Conservation (phyloP, 345 rosid species). For the Populus ilicifolia region DNA sequence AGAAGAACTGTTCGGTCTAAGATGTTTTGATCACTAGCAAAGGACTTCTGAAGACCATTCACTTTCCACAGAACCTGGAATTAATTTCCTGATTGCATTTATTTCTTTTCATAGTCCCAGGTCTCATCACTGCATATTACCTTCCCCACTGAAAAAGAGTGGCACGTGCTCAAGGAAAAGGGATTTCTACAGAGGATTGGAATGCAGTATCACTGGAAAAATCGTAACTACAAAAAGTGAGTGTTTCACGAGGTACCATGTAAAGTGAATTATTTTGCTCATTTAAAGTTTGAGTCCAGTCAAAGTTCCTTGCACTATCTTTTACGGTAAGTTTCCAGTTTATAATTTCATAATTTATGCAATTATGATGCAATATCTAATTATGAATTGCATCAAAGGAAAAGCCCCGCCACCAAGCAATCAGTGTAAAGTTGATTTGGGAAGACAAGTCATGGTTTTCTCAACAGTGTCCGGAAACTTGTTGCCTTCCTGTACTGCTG, state of each 20-base stretch:
- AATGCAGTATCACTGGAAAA: constrained; percentile 96
- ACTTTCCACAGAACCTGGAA: neutral
- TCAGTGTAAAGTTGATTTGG: no score
- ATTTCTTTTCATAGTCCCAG: constrained; percentile 46
- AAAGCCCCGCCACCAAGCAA: no score
- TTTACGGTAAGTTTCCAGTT: no score
- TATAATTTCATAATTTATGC: no score
- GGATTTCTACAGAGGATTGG: constrained; percentile 86
- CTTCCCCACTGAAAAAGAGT: constrained; percentile 75
- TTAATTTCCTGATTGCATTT: neutral
- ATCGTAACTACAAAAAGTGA: constrained; percentile 73
- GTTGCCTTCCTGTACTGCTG: no score
- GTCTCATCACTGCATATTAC: constrained; percentile 86
- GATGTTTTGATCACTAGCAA: neutral
- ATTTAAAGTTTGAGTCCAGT: neutral
- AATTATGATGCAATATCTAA: no score
- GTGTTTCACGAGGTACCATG: constrained; percentile 7
- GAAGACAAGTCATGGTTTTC: no score
- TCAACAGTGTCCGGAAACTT: no score
- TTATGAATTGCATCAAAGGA: no score
- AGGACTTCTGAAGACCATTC: neutral
- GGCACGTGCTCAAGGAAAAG: constrained; percentile 56
- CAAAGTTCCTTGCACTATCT: neutral
- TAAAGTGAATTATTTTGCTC: neutral
- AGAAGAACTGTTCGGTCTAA: neutral